Evolutionary conservation across 2,329 filamentous ascomycete genomes (phyloP).

Genomic region (Pseudopyricularia javanii): DNA sequence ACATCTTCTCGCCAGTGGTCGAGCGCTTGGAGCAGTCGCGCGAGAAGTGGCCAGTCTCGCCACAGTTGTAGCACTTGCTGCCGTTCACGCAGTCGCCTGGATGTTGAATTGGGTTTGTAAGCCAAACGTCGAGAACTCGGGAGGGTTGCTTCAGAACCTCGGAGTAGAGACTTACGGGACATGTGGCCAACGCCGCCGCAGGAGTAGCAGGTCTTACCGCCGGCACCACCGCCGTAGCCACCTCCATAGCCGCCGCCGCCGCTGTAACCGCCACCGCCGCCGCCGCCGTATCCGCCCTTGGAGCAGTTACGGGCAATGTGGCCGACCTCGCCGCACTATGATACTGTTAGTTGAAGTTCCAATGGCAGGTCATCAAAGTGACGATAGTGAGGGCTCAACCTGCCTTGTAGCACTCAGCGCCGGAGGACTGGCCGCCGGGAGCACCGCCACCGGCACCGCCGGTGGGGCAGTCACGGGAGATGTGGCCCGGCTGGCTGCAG

Average conservation of each 20-base stretch:
- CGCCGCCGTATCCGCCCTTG: slow-evolving; percentile 45
- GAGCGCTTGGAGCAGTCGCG: slow-evolving; percentile 94
- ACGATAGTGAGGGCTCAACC: slow-evolving; percentile 3
- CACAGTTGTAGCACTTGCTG: slow-evolving; percentile 99
- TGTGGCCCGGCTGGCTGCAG: slow-evolving; percentile 75
- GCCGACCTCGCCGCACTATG: slow-evolving; percentile 77
- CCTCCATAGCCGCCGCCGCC: slow-evolving; percentile 32
- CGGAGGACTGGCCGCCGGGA: slow-evolving; percentile 31
- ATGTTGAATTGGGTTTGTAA: neutral
- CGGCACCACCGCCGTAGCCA: slow-evolving; percentile 32
- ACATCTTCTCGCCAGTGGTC: slow-evolving; percentile 79
- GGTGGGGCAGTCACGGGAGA: slow-evolving; percentile 73
- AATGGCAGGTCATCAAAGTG: neutral
- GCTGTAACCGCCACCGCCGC: slow-evolving; percentile 30
- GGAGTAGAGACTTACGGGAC: slow-evolving; percentile 48
- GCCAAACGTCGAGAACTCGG: neutral
- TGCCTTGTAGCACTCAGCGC: slow-evolving; percentile 82
- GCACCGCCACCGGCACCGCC: slow-evolving; percentile 30
- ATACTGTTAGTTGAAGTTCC: slow-evolving; percentile 1
- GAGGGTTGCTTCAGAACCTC: neutral
- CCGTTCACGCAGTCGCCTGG: slow-evolving; percentile 87
- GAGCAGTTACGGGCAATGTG: slow-evolving; percentile 92
- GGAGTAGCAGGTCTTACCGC: slow-evolving; percentile 83
- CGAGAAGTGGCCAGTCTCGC: slow-evolving; percentile 86
- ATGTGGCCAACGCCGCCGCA: slow-evolving; percentile 96